Evolutionary conservation across 1,284 basidiomycete species (phyloP).

Genomic region (Microbotryum violaceum): DNA sequence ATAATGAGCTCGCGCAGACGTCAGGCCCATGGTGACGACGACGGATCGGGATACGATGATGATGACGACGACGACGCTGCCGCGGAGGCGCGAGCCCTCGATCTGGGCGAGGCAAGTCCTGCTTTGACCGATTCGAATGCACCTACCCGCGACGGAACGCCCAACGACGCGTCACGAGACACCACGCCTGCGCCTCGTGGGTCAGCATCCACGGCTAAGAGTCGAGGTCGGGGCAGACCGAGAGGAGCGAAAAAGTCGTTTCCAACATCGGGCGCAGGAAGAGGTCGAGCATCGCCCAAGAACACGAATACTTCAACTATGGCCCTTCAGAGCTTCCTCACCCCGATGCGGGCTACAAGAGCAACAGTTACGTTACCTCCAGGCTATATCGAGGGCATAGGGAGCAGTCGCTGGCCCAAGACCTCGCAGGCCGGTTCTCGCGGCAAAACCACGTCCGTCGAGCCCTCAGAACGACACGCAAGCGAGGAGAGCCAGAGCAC

Average conservation of each 20-base stretch:
- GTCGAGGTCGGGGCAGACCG: not conserved
- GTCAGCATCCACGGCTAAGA: not conserved
- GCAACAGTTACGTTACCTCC: conserved; percentile 23
- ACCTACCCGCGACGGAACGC: no score
- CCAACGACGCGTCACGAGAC: not conserved
- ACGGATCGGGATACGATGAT: no score
- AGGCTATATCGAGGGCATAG: conserved; percentile 23
- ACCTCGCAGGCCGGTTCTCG: not conserved
- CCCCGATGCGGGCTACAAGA: conserved; percentile 12
- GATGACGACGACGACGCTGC: no score
- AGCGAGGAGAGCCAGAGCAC: not conserved
- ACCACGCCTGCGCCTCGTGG: not conserved
- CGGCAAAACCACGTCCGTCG: not conserved
- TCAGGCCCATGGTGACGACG: no score
- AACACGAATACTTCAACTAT: no score
- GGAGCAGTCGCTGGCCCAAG: conserved; percentile 11
- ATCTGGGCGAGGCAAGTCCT: no score
- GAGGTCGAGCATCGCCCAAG: not conserved
- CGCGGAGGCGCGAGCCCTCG: no score
- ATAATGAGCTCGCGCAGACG: no score
- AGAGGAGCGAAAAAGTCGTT: not conserved
- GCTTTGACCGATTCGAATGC: no score
- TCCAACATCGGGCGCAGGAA: not conserved
- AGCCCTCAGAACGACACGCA: not conserved
- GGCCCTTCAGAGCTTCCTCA: not conserved